Evolutionary conservation across 2,329 filamentous ascomycete genomes (phyloP), one percentile per base, ranked within the genome.

Genomic region (Tolypocladium tundrense): DNA sequence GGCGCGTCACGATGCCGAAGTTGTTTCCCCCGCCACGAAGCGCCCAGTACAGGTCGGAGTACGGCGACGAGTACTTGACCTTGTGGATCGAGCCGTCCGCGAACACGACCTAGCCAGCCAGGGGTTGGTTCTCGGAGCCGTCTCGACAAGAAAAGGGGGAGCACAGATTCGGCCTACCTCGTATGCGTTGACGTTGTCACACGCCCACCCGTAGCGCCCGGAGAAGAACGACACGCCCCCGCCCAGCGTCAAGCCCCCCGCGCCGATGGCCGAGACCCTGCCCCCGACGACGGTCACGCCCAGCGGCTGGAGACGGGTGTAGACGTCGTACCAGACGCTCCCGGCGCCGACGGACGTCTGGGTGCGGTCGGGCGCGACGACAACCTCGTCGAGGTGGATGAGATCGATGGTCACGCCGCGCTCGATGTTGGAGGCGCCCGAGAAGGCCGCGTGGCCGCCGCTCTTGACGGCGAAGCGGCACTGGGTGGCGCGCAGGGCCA

Each of bases 41-140:
- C 2, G 81, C 83, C 79, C 80, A 84, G 68, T 79, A 84, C 1
- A 86, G 71, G 57, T 84, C 81, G 0, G 72, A 58, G 39, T 83
- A 40, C 73, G 24, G 76, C 62, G 2, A 68, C 66, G 4, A 66
- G 67, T 52, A 33, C 7, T 69, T 75, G 3, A 77, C 79, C 2
- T 69, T 73, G 1, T 79, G 62, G 21, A 78, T 65, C 16, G 69
- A 60, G 1, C 81, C 80, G 35, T 68, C 67, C 0, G 74, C 76
- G 10, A 76, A 75, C 2, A 83, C 72, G 5, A 79, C 72, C 60
- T 71, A 58, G 16, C 8, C 27, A 50, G 14, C 45, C 14, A 14
- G n/a, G 24, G 13, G 43, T 48, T 24, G 16, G 43, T 48, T 16
- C 10, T 24, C 14, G 31, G 14, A 31, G 19, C 19, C 16, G 40